Base-by-base conservation (phyloP, 176 grass and related monocot species). In the Panicum miliaceum region DNA sequence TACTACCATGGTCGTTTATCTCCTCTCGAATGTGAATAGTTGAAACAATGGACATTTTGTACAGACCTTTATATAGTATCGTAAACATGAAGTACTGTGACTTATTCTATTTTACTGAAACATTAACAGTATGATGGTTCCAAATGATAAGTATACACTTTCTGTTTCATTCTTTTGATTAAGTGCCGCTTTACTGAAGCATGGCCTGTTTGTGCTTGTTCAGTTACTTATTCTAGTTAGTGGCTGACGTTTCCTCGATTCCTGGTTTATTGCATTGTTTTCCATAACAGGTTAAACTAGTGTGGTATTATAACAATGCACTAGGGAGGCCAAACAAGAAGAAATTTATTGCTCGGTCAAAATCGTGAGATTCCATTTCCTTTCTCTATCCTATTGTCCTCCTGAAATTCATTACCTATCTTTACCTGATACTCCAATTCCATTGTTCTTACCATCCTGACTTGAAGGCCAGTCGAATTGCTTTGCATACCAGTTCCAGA, bases 271-370 rank as follows among this genome's bases (percentile, higher is more conserved):
- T 48, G 23, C 25, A 68, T 42, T 40, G 59, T 20, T 54, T 82
- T 71, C 12, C 54, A 47, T 41, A 82, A 64, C 63, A 90, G 88
- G 88, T 89, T 66, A 89, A 98, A 85, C 59, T 95, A 81, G 96
- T 98, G 25, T 98, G 96, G 96, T 98, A 98, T 76, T 98, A 98
- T 83, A 95, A 98, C 71, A 98, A 98, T 85, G 96, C 93, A 62
- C n/a, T 98, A 32, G 96, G 96, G 74, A 95, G 96, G 35, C 87
- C 91, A 59, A 84, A 93, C 48, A 98, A 98, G 89, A 98, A 98
- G 89, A 98, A 98, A 82, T 91, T 98, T 76, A 93, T 98, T 71
- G 91, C 95, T 54, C 92, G 92, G 63, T 90, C 87, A 80, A 95
- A 95, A 83, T 84, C 95, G 92, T 97, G 87, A 86, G 67, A 52